Percentiles rank a stretch among this genome's conserved stretches.
Conservation (phyloP, 1,139 yeast genomes). For the Scheffersomyces titani region DNA sequence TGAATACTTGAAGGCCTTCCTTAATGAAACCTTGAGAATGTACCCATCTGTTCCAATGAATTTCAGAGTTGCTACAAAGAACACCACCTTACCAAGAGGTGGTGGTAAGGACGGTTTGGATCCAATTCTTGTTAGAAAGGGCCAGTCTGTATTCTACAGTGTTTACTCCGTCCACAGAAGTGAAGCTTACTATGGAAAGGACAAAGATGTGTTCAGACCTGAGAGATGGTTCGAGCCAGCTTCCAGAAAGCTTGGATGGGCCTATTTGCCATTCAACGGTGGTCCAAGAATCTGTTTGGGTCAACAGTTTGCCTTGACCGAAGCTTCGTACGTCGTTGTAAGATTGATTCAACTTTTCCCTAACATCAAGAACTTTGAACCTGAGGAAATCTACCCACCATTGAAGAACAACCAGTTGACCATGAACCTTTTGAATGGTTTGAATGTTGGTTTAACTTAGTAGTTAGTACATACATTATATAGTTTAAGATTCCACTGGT, state of each 20-base stretch:
- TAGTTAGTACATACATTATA: not conserved
- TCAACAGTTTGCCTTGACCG: constrained; percentile 60
- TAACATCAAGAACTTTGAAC: constrained; percentile 26
- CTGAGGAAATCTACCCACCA: constrained; percentile 30
- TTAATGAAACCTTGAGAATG: constrained; percentile 54
- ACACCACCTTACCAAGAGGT: constrained; percentile 53
- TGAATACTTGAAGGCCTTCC: constrained; percentile 46
- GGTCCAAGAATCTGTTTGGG: constrained; percentile 65
- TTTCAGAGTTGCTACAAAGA: constrained; percentile 44
- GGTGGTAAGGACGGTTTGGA: constrained; percentile 46
- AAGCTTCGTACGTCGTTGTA: constrained; percentile 48
- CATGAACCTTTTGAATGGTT: constrained; percentile 24
- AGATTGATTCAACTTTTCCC: constrained; percentile 41
- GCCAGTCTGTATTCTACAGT: constrained; percentile 45
- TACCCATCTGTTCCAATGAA: constrained; percentile 60
- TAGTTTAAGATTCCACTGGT: not conserved
- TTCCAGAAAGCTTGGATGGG: constrained; percentile 47
- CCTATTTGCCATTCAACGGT: constrained; percentile 57
- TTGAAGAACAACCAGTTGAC: constrained; percentile 28
- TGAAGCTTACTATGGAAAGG: constrained; percentile 47
- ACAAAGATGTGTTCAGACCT: constrained; percentile 48
- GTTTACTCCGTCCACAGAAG: constrained; percentile 50
- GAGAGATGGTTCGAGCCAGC: constrained; percentile 50
- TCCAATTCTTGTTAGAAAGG: constrained; percentile 49
- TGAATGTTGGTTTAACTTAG: constrained; percentile 7